These are phyloP conservation scores for cucumber (Cucumis sativus) DNA, from an alignment of 306 rosid genomes.

Conservation along the genomic window Cucumber_9930_V3 NC_026659.2:4759501-4760000, in stretches of 20 bases:
- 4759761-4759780: not conserved
- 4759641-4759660: slow-evolving; percentile 36
- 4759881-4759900: not conserved
- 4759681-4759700: slow-evolving; percentile 23
- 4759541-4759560: slow-evolving; percentile 45
- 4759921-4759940: not conserved
- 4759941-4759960: not conserved
- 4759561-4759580: slow-evolving; percentile 54
- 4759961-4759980: not conserved
- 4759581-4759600: slow-evolving; percentile 35
- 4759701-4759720: slow-evolving; percentile 35
- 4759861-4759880: not conserved
- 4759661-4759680: slow-evolving; percentile 60
- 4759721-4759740: not conserved
- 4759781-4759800: slow-evolving; percentile 25
- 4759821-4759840: not conserved
- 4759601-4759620: slow-evolving; percentile 40
- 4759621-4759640: slow-evolving; percentile 67
- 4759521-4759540: slow-evolving; percentile 57
- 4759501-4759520: slow-evolving; percentile 27
- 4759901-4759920: not conserved
- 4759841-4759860: not conserved
- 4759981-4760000: not conserved
- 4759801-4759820: slow-evolving; percentile 13
- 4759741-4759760: not conserved